Evolutionary conservation across 495 filamentous ascomycete genomes (phyloP), one percentile per base, ranked within the genome.

Genomic region (Annulohypoxylon stygium): DNA sequence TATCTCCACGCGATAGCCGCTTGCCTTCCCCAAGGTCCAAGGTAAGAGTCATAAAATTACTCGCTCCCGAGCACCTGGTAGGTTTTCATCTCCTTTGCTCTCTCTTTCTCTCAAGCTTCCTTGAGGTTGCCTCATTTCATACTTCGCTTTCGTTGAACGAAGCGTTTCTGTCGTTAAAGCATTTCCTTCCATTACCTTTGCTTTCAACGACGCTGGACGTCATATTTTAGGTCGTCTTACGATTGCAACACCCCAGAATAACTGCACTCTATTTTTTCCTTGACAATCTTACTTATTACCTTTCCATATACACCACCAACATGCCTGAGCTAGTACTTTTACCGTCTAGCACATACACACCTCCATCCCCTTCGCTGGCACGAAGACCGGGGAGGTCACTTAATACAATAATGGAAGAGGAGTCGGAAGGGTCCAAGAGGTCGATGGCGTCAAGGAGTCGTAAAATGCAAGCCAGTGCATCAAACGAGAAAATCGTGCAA

Each of bases 371-470:
- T 76, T 75, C 85, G 92, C 93, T 87, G 92, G 92, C 80, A 78
- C 83, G 81, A 79, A 84, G 82, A 86, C 89, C 86, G 82, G 88
- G 86, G 78, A 84, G 86, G 79, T 79, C 82, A 71, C 91, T 95
- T 92, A 93, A 95, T 93, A 91, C 92, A 69, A 93, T 95, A 90
- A 90, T 92, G 77, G 93, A 95, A 83, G 91, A 94, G 77, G 86
- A 84, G 66, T 73, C 73, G 57, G 80, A 80, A 36, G 78, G 79
- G 39, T 74, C 61, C 30, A 76, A 61, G 73, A 79, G 48, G 65
- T 71, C 48, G 50, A 47, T 66, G 62, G 69, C 59, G 57, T 75
- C 26, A 51, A 66, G 60, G 50, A 76, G 80, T 67, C 71, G 78
- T 48, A 79, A 66, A 73, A 74, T 78, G 37, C 76, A 74, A 71